Conservation (phyloP, 2,329 filamentous ascomycete species). For the Trichoderma brevicompactum region DNA sequence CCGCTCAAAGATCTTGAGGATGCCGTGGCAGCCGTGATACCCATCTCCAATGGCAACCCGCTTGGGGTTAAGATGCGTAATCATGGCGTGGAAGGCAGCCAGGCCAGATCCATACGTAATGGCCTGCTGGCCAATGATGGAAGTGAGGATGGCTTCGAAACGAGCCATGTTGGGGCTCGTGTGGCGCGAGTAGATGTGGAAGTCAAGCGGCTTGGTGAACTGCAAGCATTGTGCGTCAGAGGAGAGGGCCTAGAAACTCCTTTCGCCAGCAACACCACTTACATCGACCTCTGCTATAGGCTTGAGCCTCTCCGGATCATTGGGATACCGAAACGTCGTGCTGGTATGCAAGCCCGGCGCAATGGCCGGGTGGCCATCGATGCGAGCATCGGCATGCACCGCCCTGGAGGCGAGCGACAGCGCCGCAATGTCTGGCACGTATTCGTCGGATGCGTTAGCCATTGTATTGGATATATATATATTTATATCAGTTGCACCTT, state of each 20-base stretch:
- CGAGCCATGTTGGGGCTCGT: slow-evolving; percentile 80
- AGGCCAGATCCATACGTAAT: slow-evolving; percentile 86
- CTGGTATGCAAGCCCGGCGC: slow-evolving; percentile 89
- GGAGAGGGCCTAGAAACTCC: background rate
- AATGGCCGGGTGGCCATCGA: slow-evolving; percentile 76
- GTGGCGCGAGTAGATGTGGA: slow-evolving; percentile 83
- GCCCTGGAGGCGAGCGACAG: slow-evolving; percentile 67
- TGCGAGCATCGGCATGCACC: slow-evolving; percentile 80
- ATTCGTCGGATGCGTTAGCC: slow-evolving; percentile 9
- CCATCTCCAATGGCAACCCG: slow-evolving; percentile 81
- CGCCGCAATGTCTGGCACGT: slow-evolving; percentile 21
- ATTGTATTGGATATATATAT: slow-evolving; percentile 11
- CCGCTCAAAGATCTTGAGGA: slow-evolving; percentile 73
- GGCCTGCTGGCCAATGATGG: slow-evolving; percentile 69
- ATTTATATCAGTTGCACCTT: background rate
- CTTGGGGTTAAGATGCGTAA: slow-evolving; percentile 82
- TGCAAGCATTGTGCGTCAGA: background rate
- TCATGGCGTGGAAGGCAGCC: slow-evolving; percentile 83
- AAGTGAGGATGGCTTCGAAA: slow-evolving; percentile 79
- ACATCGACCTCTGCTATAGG: slow-evolving; percentile 51
- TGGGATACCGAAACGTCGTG: slow-evolving; percentile 84
- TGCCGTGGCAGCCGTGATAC: slow-evolving; percentile 93
- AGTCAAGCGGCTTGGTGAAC: slow-evolving; percentile 51
- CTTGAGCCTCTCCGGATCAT: slow-evolving; percentile 68
- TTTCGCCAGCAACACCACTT: slow-evolving; percentile 37